Evolutionary conservation across 179 eudicot genomes (phyloP), one percentile per base, ranked within the genome.

Genomic region (Silene coronaria): DNA sequence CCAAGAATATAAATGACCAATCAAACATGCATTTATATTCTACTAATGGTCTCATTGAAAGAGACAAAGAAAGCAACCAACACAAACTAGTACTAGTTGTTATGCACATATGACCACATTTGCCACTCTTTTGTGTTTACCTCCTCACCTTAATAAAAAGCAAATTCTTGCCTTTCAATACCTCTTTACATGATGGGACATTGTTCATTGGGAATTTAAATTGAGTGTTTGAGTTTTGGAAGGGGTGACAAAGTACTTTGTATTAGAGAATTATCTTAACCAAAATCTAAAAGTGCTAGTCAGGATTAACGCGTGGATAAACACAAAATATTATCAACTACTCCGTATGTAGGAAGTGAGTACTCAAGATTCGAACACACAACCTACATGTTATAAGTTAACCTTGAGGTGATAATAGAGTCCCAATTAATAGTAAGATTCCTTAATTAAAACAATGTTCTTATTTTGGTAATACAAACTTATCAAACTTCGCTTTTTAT

Each of bases 41-140:
- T 6, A n/a, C 51, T 66, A 66, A 34, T 66, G 38, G 70, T 66
- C 70, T 66, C 70, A 32, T 32, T 66, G 26, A 66, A 66, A 66
- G 70, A 32, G 48, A 66, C 70, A 66, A 32, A 66, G 4, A n/a
- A 66, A 66, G 46, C 70, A 32, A 64, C 19, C 3, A 14, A 30
- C 46, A 32, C 24, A n/a, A 66, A 9, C 58, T 14, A 53, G n/a
- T 66, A 9, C 58, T 14, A 53, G n/a, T 66, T 66, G 48, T 21
- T 66, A 5, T 7, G 9, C 7, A 66, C 70, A 66, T 66, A 66
- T 66, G 26, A 66, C 70, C 23, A 66, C 70, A 66, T 66, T 45
- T 66, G 23, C 70, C 70, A 66, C 51, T 21, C 70, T 16, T 51
- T 17, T 51, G 14, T 66, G 36, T 1, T 1, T 14, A 10, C 28